Conservation (phyloP, 2,329 filamentous ascomycete species). For the Helotiales sp. region DNA sequence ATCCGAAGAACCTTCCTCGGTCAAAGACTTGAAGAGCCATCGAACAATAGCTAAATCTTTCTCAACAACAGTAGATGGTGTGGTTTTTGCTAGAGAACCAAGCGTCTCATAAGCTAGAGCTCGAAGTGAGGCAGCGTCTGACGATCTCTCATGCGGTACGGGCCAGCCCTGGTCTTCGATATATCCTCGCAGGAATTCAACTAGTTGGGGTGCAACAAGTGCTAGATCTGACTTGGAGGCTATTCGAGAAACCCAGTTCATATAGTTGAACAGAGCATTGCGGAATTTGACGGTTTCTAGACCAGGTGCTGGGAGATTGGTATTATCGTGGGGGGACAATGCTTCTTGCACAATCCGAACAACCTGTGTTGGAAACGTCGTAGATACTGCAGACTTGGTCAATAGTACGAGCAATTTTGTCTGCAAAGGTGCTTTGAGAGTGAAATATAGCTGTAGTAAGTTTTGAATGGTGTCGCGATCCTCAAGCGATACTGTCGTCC, state of each 20-base stretch:
- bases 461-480: slow-evolving; percentile 59
- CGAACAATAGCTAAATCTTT: slow-evolving; percentile 55
- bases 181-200: slow-evolving; percentile 69
- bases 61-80: slow-evolving; percentile 55
- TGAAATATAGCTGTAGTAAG: slow-evolving; percentile 73
- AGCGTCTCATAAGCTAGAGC: slow-evolving; percentile 89
- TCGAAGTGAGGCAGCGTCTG: slow-evolving; percentile 66
- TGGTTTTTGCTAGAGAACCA: slow-evolving; percentile 72
- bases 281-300: slow-evolving; percentile 75
- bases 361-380: slow-evolving; percentile 67
- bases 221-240: slow-evolving; percentile 61
- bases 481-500: slow-evolving; percentile 74
- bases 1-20: slow-evolving; percentile 73
- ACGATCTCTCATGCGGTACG: slow-evolving; percentile 54
- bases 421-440: slow-evolving; percentile 70
- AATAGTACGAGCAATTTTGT: slow-evolving; percentile 75
- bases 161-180: slow-evolving; percentile 86
- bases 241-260: slow-evolving; percentile 82
- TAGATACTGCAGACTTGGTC: slow-evolving; percentile 73
- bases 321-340: slow-evolving; percentile 48
- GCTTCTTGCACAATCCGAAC: slow-evolving; percentile 68
- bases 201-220: slow-evolving; percentile 66
- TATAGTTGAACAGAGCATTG: slow-evolving; percentile 79
- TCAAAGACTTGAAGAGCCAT: slow-evolving; percentile 83
- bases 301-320: slow-evolving; percentile 34